Percentiles rank a stretch among this genome's conserved stretches.
Evolutionary conservation across 2,329 filamentous ascomycete genomes (phyloP).

Genomic region (Trichoderma oligosporum): DNA sequence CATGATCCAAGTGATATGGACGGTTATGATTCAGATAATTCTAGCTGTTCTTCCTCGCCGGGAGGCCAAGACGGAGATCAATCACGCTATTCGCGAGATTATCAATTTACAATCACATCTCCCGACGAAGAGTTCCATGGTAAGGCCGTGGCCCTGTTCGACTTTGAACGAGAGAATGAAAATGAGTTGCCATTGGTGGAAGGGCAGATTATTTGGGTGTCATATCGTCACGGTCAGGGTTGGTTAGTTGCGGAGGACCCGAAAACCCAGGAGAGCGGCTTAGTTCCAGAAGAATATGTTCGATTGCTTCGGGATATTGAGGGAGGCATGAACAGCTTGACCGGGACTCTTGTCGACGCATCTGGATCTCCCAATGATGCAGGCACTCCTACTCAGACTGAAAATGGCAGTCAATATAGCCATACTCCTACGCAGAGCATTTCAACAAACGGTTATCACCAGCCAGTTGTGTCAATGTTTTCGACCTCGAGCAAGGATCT

Average conservation of each 20-base stretch:
- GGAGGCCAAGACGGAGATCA: slow-evolving; percentile 60
- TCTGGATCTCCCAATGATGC: slow-evolving; percentile 52
- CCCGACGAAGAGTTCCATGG: slow-evolving; percentile 98
- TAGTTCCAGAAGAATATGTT: slow-evolving; percentile 96
- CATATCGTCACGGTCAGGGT: slow-evolving; percentile 91
- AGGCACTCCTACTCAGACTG: slow-evolving; percentile 59
- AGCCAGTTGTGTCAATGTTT: slow-evolving; percentile 65
- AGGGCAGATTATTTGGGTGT: slow-evolving; percentile 94
- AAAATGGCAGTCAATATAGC: slow-evolving; percentile 47
- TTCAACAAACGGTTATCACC: slow-evolving; percentile 60
- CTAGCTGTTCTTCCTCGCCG: slow-evolving; percentile 57
- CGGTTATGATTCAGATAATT: slow-evolving; percentile 56
- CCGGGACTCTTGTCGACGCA: slow-evolving; percentile 55
- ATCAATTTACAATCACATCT: slow-evolving; percentile 90
- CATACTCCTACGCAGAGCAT: slow-evolving; percentile 46
- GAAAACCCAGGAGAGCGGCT: slow-evolving; percentile 85
- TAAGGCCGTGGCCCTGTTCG: slow-evolving; percentile 90
- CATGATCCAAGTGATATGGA: slow-evolving; percentile 44
- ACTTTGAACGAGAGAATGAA: slow-evolving; percentile 92
- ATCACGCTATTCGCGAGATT: slow-evolving; percentile 82
- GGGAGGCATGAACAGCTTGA: slow-evolving; percentile 74
- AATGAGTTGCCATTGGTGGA: slow-evolving; percentile 91
- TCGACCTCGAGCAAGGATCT: slow-evolving; percentile 68
- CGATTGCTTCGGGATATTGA: slow-evolving; percentile 89
- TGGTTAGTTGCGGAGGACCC: slow-evolving; percentile 98